phyloP scores from a whole-genome alignment of 2,329 filamentous ascomycete species.

The Esteya vermicola region DNA sequence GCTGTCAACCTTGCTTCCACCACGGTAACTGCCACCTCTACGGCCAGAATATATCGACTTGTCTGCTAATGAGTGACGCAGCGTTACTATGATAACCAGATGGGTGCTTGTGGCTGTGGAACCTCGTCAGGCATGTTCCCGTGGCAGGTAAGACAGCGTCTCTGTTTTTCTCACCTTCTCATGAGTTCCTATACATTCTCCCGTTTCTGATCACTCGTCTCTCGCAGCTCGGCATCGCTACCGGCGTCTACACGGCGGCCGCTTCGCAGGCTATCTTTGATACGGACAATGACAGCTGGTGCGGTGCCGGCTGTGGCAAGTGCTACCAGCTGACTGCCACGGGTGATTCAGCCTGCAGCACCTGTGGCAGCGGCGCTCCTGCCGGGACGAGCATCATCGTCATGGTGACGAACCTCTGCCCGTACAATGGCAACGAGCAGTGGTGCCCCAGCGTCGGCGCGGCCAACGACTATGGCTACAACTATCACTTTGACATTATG shows the following conservation, averaged over 20 bases:
- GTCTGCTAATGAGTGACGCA: constrained; percentile 2
- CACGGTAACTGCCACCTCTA: background rate
- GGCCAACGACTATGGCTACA: constrained; percentile 19
- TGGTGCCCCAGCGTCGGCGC: constrained; percentile 20
- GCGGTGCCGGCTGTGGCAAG: constrained; percentile 15
- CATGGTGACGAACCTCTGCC: constrained; percentile 22
- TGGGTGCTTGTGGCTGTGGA: constrained; percentile 19
- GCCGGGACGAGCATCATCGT: constrained; percentile 15
- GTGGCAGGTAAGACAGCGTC: constrained; percentile 15
- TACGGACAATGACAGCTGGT: constrained; percentile 11
- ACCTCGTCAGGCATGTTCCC: constrained; percentile 11
- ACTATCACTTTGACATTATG: constrained; percentile 23
- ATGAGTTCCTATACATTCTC: too few relatives aligned
- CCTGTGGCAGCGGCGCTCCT: constrained; percentile 12
- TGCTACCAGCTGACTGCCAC: constrained; percentile 17
- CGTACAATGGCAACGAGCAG: constrained; percentile 18
- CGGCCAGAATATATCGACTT: too few relatives aligned
- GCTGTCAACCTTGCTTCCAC: constrained; percentile 3
- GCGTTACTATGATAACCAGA: constrained; percentile 18
- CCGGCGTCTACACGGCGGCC: constrained; percentile 14
- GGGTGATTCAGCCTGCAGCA: constrained; percentile 11
- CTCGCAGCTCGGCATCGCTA: constrained; percentile 4
- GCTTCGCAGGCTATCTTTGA: constrained; percentile 14
- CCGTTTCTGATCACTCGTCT: background rate
- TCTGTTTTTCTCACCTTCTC: too few relatives aligned